A percentile compares a stretch with the other conserved stretches of the same genome.
These are phyloP conservation scores for Alnus glutinosa DNA, from an alignment of 306 rosid species.

Conservation along the genomic window DNA sequence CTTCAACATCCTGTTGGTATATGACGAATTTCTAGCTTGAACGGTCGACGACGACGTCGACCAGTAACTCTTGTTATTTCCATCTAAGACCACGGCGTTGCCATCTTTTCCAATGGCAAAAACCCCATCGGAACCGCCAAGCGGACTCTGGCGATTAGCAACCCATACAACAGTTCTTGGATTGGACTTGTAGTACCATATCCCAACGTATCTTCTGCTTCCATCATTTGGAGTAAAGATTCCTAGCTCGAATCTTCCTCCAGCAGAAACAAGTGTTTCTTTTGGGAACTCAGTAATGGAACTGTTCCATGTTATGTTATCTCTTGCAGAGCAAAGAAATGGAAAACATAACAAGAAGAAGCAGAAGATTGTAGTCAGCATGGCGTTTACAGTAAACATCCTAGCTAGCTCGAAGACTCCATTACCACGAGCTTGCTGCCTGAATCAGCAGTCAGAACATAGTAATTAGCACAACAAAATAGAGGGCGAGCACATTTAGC, in stretches of 20 bases:
- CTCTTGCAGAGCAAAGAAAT: background rate
- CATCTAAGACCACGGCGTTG: constrained; percentile 22
- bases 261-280: constrained; percentile 32
- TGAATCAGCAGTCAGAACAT: no score
- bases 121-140: constrained; percentile 9
- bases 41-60: background rate
- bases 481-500: no score
- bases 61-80: constrained; percentile 8
- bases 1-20: constrained; percentile 1
- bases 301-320: background rate
- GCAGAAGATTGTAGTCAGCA: no score
- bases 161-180: constrained; percentile 40
- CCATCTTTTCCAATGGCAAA: constrained; percentile 34
- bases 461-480: no score
- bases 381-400: no score
- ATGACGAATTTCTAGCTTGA: rapidly evolving
- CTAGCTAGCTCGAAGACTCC: no score
- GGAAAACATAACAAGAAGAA: constrained; percentile 11
- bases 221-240: constrained; percentile 31
- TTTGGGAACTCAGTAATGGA: background rate
- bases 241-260: constrained; percentile 32
- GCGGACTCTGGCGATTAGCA: constrained; percentile 33
- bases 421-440: no score
- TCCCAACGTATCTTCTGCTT: constrained; percentile 37
- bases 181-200: constrained; percentile 19